phyloP scores from a whole-genome alignment of 805 yeast genomes.

The Phaffomyces antillensis region DNA sequence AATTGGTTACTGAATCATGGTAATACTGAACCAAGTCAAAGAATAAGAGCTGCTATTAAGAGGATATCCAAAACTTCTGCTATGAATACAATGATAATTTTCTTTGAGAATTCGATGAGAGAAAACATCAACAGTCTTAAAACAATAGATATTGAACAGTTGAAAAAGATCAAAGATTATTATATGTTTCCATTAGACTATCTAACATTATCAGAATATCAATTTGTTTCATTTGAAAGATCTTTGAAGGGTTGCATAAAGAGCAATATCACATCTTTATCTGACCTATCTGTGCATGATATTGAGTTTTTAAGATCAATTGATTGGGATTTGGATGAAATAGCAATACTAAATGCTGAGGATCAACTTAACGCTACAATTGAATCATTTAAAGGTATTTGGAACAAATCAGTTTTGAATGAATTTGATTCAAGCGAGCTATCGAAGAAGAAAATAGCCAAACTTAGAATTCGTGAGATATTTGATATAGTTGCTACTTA shows the following conservation, averaged over 20 bases:
- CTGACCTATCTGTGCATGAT: conserved; percentile 5
- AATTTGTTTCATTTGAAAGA: conserved; percentile 12
- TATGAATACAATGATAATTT: conserved; percentile 5
- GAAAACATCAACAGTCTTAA: conserved; percentile 6
- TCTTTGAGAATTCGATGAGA: conserved; percentile 15
- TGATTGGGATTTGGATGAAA: conserved; percentile 15
- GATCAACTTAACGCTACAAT: conserved; percentile 3
- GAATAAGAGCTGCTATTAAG: conserved; percentile 18
- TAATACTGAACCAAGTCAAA: conserved; percentile 18
- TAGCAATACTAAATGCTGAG: conserved; percentile 9
- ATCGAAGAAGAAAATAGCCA: conserved; percentile 11
- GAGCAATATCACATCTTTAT: conserved; percentile 3
- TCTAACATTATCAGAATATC: conserved; percentile 10
- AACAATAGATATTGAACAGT: conserved; percentile 1
- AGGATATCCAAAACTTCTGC: conserved; percentile 1
- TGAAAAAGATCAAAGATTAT: conserved; percentile 14
- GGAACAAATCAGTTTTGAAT: conserved; percentile 15
- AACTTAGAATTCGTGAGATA: conserved; percentile 50
- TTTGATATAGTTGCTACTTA: conserved; percentile 48
- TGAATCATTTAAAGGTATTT: conserved; percentile 6
- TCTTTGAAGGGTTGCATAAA: conserved; percentile 13
- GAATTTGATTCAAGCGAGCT: conserved; percentile 6
- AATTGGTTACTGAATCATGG: conserved; percentile 20
- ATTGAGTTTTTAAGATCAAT: conserved; percentile 12
- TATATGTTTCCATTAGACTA: conserved; percentile 16